phyloP scores from a whole-genome alignment of 371 early-diverging fungal species.

The Mortierella sp. region DNA sequence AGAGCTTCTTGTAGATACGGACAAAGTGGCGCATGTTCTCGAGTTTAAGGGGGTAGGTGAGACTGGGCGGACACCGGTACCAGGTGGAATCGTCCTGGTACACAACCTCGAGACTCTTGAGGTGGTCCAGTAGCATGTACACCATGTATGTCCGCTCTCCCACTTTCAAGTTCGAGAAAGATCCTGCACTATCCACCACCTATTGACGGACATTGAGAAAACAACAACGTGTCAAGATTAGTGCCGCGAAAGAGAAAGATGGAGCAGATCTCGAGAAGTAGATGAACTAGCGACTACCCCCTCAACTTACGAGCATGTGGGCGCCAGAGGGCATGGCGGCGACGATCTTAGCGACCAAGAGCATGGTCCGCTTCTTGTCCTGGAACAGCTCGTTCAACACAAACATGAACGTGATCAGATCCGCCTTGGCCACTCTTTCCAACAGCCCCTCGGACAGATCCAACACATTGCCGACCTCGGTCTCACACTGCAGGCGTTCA shows the following conservation, averaged over 20 bases:
- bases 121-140: slow-evolving; percentile 87
- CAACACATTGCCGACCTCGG: slow-evolving; percentile 65
- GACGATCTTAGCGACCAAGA: slow-evolving; percentile 78
- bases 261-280: not conserved
- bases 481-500: slow-evolving; percentile 61
- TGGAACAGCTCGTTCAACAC: slow-evolving; percentile 92
- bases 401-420: slow-evolving; percentile 91
- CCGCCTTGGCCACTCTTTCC: slow-evolving; percentile 62
- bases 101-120: slow-evolving; percentile 78
- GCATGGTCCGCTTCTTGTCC: slow-evolving; percentile 82
- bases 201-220: slow-evolving; percentile 17
- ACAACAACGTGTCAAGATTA: too few relatives aligned
- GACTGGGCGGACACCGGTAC: slow-evolving; percentile 83
- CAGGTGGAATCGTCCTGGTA: slow-evolving; percentile 81
- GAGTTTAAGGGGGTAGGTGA: slow-evolving; percentile 83
- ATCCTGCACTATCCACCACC: slow-evolving; percentile 95
- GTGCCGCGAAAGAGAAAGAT: not conserved
- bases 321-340: slow-evolving; percentile 76
- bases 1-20: slow-evolving; percentile 73
- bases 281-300: not conserved
- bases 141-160: slow-evolving; percentile 88
- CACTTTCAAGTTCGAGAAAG: slow-evolving; percentile 88
- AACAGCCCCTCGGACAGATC: slow-evolving; percentile 57
- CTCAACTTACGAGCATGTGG: slow-evolving; percentile 72
- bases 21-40: slow-evolving; percentile 95